Conservation (phyloP, 805 yeast species). For the Myxozyma neotropica region DNA sequence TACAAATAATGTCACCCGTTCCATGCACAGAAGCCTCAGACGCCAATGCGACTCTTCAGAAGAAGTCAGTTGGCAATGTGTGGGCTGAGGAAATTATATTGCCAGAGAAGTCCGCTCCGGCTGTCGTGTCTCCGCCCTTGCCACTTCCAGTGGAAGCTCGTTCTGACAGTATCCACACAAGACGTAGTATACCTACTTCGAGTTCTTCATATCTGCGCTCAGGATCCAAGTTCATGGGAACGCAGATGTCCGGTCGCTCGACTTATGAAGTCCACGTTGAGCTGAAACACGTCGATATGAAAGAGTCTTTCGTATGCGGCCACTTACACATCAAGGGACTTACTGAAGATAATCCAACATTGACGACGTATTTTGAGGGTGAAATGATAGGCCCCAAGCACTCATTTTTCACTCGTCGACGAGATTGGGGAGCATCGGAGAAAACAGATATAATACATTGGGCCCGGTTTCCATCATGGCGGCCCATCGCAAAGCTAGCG, state of each 20-base stretch:
- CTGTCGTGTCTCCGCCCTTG: conserved; percentile 21
- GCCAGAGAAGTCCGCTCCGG: background rate
- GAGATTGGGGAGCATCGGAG: conserved; percentile 63
- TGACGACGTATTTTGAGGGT: conserved; percentile 72
- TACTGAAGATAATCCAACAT: conserved; percentile 61
- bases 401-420: conserved; percentile 61
- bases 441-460: conserved; percentile 67
- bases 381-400: conserved; percentile 65
- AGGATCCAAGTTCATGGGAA: conserved; percentile 63
- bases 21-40: conserved; percentile 5
- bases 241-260: conserved; percentile 68
- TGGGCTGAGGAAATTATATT: conserved; percentile 2
- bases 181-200: conserved; percentile 17
- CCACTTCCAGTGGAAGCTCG: conserved; percentile 26
- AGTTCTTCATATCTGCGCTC: conserved; percentile 57
- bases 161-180: conserved; percentile 12
- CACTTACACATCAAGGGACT: conserved; percentile 64
- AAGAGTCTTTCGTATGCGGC: conserved; percentile 56
- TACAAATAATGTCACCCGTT: conserved; percentile 12
- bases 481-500: conserved; percentile 38
- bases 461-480: conserved; percentile 58
- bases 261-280: conserved; percentile 70
- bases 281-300: conserved; percentile 67
- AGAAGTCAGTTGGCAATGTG: background rate
- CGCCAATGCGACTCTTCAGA: background rate